phyloP scores from a whole-genome alignment of 2,329 filamentous ascomycete species.

The Corinectria fuckeliana region DNA sequence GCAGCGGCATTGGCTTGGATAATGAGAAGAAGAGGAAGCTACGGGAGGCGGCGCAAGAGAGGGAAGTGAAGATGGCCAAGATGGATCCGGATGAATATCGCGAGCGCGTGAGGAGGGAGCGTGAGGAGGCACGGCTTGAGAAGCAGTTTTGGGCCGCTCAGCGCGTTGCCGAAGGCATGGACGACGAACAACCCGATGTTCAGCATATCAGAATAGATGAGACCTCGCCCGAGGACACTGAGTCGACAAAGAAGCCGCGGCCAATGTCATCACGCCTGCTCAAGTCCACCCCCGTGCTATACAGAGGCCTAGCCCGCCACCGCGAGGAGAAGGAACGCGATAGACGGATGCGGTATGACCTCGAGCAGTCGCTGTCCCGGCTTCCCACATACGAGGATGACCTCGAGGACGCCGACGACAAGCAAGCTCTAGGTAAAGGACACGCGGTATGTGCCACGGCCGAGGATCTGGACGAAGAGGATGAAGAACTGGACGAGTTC shows the following conservation, averaged over 20 bases:
- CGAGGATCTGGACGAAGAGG: conserved; percentile 77
- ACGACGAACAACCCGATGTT: conserved; percentile 55
- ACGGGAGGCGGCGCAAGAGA: conserved; percentile 66
- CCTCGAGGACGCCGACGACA: conserved; percentile 76
- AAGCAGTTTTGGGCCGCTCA: conserved; percentile 78
- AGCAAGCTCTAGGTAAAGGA: conserved; percentile 68
- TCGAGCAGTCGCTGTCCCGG: conserved; percentile 68
- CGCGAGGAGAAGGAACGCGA: conserved; percentile 75
- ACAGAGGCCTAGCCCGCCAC: conserved; percentile 74
- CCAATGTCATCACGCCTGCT: conserved; percentile 58
- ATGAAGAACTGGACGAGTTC: conserved; percentile 81
- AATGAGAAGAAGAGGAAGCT: conserved; percentile 81
- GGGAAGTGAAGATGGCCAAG: conserved; percentile 64
- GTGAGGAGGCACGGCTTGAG: conserved; percentile 72
- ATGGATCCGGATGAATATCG: conserved; percentile 74
- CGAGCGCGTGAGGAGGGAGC: conserved; percentile 72
- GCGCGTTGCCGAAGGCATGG: conserved; percentile 80
- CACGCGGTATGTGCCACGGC: conserved; percentile 63
- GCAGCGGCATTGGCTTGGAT: conserved; percentile 84
- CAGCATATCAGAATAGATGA: conserved; percentile 4
- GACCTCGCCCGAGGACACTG: conserved; percentile 28
- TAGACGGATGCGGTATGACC: conserved; percentile 66
- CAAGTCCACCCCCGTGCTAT: conserved; percentile 77
- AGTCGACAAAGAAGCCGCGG: conserved; percentile 39
- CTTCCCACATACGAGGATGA: conserved; percentile 73